These are phyloP conservation scores for Corchorus olitorius DNA, from an alignment of 345 rosid species.

Conservation along the genomic window DNA sequence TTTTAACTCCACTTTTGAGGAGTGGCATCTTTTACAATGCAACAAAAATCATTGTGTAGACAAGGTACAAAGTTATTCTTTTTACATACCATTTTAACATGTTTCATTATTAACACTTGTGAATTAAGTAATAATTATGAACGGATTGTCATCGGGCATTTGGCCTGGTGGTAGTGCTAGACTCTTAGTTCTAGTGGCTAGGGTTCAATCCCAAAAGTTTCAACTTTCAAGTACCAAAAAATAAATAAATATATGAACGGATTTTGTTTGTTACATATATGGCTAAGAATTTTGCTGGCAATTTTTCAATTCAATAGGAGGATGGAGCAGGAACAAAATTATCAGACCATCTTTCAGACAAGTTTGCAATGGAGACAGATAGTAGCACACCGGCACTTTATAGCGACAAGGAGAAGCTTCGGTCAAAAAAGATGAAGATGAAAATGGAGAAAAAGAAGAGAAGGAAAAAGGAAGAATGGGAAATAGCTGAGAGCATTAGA, in stretches of 20 bases:
- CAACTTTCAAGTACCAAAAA: too few relatives aligned
- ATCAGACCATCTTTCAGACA: constrained; percentile 56
- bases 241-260: too few relatives aligned
- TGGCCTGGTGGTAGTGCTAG: background rate
- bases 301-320: constrained; percentile 40
- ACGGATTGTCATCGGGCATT: background rate
- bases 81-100: background rate
- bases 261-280: too few relatives aligned
- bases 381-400: constrained; percentile 85
- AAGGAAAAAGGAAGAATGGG: constrained; percentile 53
- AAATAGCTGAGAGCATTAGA: constrained; percentile 74
- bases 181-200: too few relatives aligned
- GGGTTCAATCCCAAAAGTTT: too few relatives aligned
- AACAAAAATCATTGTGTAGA: background rate
- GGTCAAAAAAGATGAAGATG: constrained; percentile 47
- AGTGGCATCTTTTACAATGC: background rate
- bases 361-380: constrained; percentile 62
- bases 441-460: constrained; percentile 52
- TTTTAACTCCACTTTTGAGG: background rate
- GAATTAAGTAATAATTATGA: background rate
- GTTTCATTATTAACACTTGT: background rate
- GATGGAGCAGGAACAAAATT: constrained; percentile 51
- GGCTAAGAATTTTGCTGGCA: background rate
- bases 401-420: constrained; percentile 46
- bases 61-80: background rate